Conservation (phyloP, 2,329 filamentous ascomycete species). For the Diplodia sapinea region DNA sequence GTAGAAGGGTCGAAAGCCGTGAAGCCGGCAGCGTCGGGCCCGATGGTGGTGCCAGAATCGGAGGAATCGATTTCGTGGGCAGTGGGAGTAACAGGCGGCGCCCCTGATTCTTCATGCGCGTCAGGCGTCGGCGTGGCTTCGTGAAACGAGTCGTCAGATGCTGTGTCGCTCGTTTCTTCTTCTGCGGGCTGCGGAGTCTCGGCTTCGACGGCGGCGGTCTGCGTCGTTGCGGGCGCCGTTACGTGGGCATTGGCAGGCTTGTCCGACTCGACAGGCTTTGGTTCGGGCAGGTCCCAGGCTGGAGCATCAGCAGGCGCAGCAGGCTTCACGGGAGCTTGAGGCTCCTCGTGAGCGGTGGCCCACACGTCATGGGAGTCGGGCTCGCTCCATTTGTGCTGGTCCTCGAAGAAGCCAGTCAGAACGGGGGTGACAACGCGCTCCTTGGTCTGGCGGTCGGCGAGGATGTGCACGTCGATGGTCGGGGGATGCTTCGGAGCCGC, state of each 20-base stretch:
- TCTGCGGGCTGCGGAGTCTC: conserved; percentile 8
- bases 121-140: conserved; percentile 13
- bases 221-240: not conserved
- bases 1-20: conserved; percentile 3
- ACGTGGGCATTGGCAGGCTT: not conserved
- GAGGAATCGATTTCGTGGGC: conserved; percentile 37
- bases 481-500: conserved; percentile 36
- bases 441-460: conserved; percentile 33
- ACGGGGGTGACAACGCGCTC: conserved; percentile 31
- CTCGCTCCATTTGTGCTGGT: conserved; percentile 48
- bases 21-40: conserved; percentile 34
- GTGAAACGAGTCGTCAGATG: conserved; percentile 5
- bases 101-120: conserved; percentile 4
- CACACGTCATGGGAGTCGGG: conserved; percentile 41
- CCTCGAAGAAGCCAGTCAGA: conserved; percentile 37
- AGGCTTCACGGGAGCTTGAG: conserved; percentile 5
- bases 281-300: conserved; percentile 1
- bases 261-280: not conserved
- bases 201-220: not conserved
- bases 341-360: conserved; percentile 32
- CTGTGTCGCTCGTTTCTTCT: conserved; percentile 5
- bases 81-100: conserved; percentile 11
- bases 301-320: not conserved
- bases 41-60: conserved; percentile 43
- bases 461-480: conserved; percentile 22